Evolutionary conservation across 495 filamentous ascomycete genomes (phyloP).

Genomic region (Aspergillus cavernicola): DNA sequence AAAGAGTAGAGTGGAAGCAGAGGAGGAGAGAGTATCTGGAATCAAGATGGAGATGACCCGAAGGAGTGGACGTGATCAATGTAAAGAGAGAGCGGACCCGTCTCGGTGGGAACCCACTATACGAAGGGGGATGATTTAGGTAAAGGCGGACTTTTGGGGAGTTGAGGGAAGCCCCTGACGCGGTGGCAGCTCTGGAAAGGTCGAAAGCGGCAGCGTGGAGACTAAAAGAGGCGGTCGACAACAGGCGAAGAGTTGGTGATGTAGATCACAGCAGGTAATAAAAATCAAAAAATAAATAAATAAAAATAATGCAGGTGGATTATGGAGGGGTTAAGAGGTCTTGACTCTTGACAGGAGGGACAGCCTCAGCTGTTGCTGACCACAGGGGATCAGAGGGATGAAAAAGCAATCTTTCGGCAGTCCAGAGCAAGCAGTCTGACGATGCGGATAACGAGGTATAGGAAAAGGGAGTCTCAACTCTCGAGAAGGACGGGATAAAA

Average conservation of each 20-base stretch:
- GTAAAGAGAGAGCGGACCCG: slow-evolving; percentile 38
- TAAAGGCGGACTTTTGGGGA: slow-evolving; percentile 23
- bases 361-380: slow-evolving; percentile 13
- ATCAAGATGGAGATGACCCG: slow-evolving; percentile 34
- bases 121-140: slow-evolving; percentile 25
- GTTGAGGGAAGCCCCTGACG: slow-evolving; percentile 37
- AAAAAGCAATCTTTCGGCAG: slow-evolving; percentile 5
- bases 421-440: neutral
- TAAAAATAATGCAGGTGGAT: slow-evolving; percentile 18
- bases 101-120: slow-evolving; percentile 32
- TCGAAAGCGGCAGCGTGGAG: slow-evolving; percentile 33
- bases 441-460: neutral
- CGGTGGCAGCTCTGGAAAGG: slow-evolving; percentile 32
- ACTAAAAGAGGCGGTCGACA: slow-evolving; percentile 30
- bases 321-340: slow-evolving; percentile 20
- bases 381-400: slow-evolving; percentile 5
- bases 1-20: slow-evolving; percentile 21
- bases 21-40: slow-evolving; percentile 27
- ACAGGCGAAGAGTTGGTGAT: slow-evolving; percentile 18
- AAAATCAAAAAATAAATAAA: slow-evolving; percentile 13
- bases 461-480: neutral
- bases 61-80: slow-evolving; percentile 37
- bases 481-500: slow-evolving; percentile 7
- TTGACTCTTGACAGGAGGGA: slow-evolving; percentile 12
- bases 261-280: slow-evolving; percentile 18